Base-by-base conservation (phyloP, 371 early-diverging fungal genomes). In the Mortierella sp. region DNA sequence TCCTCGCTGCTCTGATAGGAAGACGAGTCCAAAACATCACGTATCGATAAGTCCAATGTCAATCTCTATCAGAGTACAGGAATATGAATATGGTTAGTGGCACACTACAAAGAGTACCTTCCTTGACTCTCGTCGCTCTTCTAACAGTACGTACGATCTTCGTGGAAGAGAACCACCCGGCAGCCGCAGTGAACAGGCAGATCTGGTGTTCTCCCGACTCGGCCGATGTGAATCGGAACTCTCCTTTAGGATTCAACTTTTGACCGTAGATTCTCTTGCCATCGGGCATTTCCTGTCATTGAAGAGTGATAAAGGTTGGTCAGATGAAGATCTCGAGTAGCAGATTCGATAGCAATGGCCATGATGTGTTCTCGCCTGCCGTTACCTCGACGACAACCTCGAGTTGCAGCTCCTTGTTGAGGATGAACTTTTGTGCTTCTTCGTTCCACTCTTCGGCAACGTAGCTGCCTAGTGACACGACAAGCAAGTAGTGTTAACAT, bases 121-220 rank as follows among this genome's bases (percentile, higher is more conserved):
- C 16, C n/a, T 9, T n/a, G 19, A 16, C 44, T 19, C 5, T 22
- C 10, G 8, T 25, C 5, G 10, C 5, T 5, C 17, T 21, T 22
- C 14, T 7, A 10, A 24, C 6, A n/a, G 21, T 44, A 54, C 61
- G 17, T 65, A 72, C 68, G 40, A 63, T 63, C 61, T 74, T 74
- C 52, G 60, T 59, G 12, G 76, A 68, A 54, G 51, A 52, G 54
- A 74, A 74, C 92, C 92, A 92, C 19, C 84, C 83, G 27, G 81
- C 80, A 21, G 65, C 80, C 24, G 87, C 79, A 37, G 86, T 83
- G 55, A 86, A 82, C 24, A 97, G 78, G 80, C 98, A 97, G 66
- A 97, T 94, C 29, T 86, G 72, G 79, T 97, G 96, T 68, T 95
- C 91, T 46, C 97, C 97, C 25, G 92, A 85, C 47, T 91, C 92